Conservation (phyloP, 176 grass and related monocot genomes). For the Triticum dicoccoides region DNA sequence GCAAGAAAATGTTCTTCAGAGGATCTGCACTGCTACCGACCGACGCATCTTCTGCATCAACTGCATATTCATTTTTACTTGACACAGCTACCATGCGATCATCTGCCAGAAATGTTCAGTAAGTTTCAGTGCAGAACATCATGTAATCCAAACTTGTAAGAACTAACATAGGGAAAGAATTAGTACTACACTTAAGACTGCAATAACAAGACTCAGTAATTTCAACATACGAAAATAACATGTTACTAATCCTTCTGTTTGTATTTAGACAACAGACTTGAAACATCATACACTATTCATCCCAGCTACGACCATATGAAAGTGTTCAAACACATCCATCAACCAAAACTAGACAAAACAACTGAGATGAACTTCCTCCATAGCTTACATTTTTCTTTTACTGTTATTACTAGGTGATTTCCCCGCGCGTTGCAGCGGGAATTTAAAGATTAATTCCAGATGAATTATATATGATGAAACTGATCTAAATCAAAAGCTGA, state of each 20-base stretch:
- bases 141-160: constrained; percentile 4
- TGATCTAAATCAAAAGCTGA: too few species aligned
- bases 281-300: not conserved
- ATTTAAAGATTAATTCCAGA: too few species aligned
- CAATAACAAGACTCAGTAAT: not conserved
- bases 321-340: not conserved
- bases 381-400: not conserved
- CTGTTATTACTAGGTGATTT: not conserved
- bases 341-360: constrained; percentile 2
- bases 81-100: not conserved
- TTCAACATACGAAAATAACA: not conserved
- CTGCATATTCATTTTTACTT: constrained; percentile 5
- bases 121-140: constrained; percentile 20
- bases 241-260: not conserved
- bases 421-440: too few species aligned
- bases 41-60: constrained; percentile 16
- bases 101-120: constrained; percentile 36
- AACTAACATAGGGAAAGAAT: not conserved
- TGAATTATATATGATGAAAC: too few species aligned
- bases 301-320: not conserved
- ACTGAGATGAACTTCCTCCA: not conserved
- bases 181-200: not conserved
- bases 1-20: constrained; percentile 13
- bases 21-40: not conserved
- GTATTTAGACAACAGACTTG: not conserved